phyloP scores from a whole-genome alignment of 2,329 filamentous ascomycete genomes.

The Arachnomyces sp. region DNA sequence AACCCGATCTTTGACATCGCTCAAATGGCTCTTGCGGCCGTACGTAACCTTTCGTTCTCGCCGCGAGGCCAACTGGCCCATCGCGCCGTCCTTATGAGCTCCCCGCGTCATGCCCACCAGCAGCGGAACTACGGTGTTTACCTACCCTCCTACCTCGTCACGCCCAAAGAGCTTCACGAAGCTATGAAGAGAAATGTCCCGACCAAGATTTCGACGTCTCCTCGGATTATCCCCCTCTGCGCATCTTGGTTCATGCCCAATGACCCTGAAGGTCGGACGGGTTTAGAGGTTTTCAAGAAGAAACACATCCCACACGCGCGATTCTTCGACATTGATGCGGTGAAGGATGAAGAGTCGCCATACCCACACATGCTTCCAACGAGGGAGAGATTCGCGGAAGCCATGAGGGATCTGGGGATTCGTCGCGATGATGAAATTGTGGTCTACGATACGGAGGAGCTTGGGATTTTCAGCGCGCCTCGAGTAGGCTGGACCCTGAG shows the following conservation, averaged over 20 bases:
- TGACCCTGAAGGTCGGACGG: conserved; percentile 63
- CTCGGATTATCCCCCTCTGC: conserved; percentile 79
- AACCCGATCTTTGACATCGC: not conserved
- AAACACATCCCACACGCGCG: conserved; percentile 79
- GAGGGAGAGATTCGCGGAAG: conserved; percentile 68
- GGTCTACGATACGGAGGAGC: conserved; percentile 84
- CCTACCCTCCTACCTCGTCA: conserved; percentile 77
- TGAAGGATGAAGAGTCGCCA: conserved; percentile 77
- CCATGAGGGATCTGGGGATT: conserved; percentile 85
- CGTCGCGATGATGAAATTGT: conserved; percentile 80
- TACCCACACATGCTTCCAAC: conserved; percentile 96
- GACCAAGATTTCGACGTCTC: conserved; percentile 69
- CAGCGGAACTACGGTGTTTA: conserved; percentile 37
- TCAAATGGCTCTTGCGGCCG: conserved; percentile 28
- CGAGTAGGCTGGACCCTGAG: conserved; percentile 88
- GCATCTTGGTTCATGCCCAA: conserved; percentile 96
- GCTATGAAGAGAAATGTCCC: conserved; percentile 76
- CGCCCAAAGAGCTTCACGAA: conserved; percentile 69
- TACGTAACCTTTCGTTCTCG: conserved; percentile 17
- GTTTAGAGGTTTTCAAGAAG: conserved; percentile 70
- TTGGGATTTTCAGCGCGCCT: conserved; percentile 90
- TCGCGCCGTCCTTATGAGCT: conserved; percentile 22
- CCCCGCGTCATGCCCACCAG: conserved; percentile 15
- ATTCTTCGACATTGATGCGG: conserved; percentile 92
- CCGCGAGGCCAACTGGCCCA: conserved; percentile 17